Evolutionary conservation across 768 basidiomycete genomes (phyloP), one percentile per base, ranked within the genome.

Genomic region (Gloeopeniophorella convolvens): DNA sequence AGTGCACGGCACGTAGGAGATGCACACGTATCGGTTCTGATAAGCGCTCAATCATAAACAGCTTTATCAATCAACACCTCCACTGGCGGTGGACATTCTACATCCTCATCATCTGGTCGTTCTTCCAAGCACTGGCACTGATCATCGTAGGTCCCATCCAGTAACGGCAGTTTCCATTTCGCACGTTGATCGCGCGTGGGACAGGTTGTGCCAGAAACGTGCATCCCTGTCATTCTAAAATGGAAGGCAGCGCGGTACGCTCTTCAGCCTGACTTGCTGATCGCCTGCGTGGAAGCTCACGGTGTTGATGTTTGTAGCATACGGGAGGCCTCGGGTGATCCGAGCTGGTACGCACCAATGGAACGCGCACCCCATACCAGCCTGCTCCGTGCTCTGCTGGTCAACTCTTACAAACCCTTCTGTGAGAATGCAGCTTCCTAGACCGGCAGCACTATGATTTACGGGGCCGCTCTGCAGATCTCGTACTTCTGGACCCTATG

Each of bases 41-140:
- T 11, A 31, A 11, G 16, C 15, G 12, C 18, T 18, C 43, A 23
- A 3, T 41, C 5, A 12, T 33, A 18, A 16, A 10, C 33, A 51
- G 42, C 2, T 59, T 57, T 10, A 16, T 48, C 23, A 46, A 36
- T 12, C 53, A 85, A 77, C 69, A 82, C 56, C 54, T 73, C 1
- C 59, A 73, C 39, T 86, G 85, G 85, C 66, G 84, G 51, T 91
- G 88, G 89, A 87, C 86, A 0, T 92, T 82, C 66, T 79, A 81
- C 48, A 66, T 85, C 13, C 62, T 83, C 49, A 53, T 82, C 2
- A 85, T 85, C 18, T 92, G 89, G 90, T 71, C 76, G 0, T 78
- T 76, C 41, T 66, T 66, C 3, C 73, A 87, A 62, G 64, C 72
- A 8, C 42, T 75, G 7, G 67, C 76, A 0, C 65, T 91, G 7